These are phyloP conservation scores for Sporopachydermia lactativora DNA, from an alignment of 805 yeast species.

Conservation along the genomic window DNA sequence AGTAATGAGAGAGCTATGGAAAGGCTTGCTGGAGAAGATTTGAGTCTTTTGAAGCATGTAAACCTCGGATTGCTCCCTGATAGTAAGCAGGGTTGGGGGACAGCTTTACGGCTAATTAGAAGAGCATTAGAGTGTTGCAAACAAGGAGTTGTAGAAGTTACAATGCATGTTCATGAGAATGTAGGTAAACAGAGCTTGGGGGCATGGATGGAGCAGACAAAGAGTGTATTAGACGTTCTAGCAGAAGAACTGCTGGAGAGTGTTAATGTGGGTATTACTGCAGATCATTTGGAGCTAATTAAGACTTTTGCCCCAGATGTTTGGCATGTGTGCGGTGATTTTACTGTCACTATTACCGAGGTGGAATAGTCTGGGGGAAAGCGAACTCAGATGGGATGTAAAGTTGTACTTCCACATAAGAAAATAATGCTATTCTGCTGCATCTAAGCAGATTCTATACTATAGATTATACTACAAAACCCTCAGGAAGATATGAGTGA, in stretches of 20 bases:
- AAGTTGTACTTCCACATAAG: no score
- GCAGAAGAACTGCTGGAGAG: neutral
- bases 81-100: conserved; percentile 47
- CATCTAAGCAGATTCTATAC: no score
- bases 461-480: no score
- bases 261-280: neutral
- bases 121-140: conserved; percentile 4
- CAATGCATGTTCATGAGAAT: conserved; percentile 64
- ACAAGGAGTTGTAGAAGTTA: conserved; percentile 16
- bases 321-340: conserved; percentile 58
- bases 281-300: conserved; percentile 42
- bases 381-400: no score
- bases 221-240: conserved; percentile 7
- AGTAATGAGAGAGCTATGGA: conserved; percentile 37
- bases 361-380: neutral
- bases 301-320: conserved; percentile 84
- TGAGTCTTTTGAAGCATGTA: conserved; percentile 34
- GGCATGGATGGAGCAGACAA: conserved; percentile 15
- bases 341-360: conserved; percentile 5
- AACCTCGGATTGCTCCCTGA: conserved; percentile 72
- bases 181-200: conserved; percentile 32
- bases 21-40: conserved; percentile 22
- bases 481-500: no score
- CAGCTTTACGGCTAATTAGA: conserved; percentile 21
- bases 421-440: no score